Conservation (phyloP, 306 rosid species). For the Gillenia trifoliata region DNA sequence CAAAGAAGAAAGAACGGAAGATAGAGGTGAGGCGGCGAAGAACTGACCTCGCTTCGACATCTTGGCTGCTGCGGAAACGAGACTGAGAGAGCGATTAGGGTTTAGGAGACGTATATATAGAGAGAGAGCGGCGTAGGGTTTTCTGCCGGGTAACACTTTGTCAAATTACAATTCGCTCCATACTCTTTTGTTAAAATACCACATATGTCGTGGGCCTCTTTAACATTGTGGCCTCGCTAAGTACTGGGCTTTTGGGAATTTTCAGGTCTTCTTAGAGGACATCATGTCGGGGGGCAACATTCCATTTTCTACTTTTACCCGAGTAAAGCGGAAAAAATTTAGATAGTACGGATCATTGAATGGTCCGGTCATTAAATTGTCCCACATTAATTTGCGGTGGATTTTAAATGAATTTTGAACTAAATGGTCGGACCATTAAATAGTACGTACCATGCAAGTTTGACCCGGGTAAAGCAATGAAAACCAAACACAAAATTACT, state of each 20-base stretch:
- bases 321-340: too few species aligned
- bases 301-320: too few species aligned
- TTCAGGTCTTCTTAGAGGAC: background rate
- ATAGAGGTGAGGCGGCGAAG: background rate
- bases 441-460: too few species aligned
- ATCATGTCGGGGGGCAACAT: too few species aligned
- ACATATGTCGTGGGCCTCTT: background rate
- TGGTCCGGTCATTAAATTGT: too few species aligned
- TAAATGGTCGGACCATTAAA: too few species aligned
- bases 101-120: conserved; percentile 17
- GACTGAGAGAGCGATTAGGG: conserved; percentile 11
- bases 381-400: too few species aligned
- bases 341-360: too few species aligned
- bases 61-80: conserved; percentile 15
- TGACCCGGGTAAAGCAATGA: too few species aligned
- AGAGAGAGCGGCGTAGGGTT: conserved; percentile 41
- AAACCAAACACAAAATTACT: too few species aligned
- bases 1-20: too few species aligned
- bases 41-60: conserved; percentile 65
- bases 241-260: background rate
- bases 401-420: too few species aligned
- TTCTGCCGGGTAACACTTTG: background rate
- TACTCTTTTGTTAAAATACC: background rate
- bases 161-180: background rate
- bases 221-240: background rate